A percentile compares a stretch with the other conserved stretches of the same genome.
Conservation (phyloP, 352 stramenopile genomes). For the Pythium aphanidermatum region DNA sequence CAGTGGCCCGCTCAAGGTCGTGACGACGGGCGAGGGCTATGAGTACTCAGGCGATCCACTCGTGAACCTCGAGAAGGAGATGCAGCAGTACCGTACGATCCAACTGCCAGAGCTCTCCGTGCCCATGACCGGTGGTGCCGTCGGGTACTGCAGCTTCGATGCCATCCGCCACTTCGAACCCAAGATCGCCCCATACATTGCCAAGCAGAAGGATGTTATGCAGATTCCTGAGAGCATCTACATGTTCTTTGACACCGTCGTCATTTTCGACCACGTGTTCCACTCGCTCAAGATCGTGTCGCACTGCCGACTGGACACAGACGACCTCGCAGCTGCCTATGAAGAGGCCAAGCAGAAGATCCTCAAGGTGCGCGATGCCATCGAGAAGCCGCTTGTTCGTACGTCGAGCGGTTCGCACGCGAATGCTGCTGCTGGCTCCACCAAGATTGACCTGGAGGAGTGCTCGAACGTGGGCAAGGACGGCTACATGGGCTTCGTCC, state of each 20-base stretch:
- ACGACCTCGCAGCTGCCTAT: constrained; percentile 58
- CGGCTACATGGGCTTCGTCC: constrained; percentile 85
- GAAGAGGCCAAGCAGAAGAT: constrained; percentile 71
- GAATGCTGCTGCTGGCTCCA: constrained; percentile 24
- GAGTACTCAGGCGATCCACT: constrained; percentile 66
- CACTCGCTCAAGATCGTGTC: constrained; percentile 88
- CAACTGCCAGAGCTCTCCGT: constrained; percentile 66
- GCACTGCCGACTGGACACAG: constrained; percentile 68
- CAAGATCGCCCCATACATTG: constrained; percentile 71
- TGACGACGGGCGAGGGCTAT: constrained; percentile 57
- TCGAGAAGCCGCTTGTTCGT: constrained; percentile 56
- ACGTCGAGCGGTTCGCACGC: constrained; percentile 50
- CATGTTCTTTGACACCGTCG: constrained; percentile 88
- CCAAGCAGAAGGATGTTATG: constrained; percentile 70
- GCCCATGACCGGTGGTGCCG: constrained; percentile 81
- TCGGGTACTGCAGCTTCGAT: constrained; percentile 88
- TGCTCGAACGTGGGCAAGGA: constrained; percentile 78
- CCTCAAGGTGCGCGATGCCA: constrained; percentile 42
- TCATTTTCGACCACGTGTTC: constrained; percentile 89
- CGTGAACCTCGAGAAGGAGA: constrained; percentile 70
- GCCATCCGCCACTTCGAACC: constrained; percentile 87
- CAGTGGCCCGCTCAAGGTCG: constrained; percentile 69
- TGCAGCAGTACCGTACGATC: constrained; percentile 65
- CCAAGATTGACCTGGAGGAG: constrained; percentile 62
- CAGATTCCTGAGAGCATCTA: constrained; percentile 86